Evolutionary conservation across 2,329 filamentous ascomycete genomes (phyloP).

Genomic region (Hypoxylon sp.): DNA sequence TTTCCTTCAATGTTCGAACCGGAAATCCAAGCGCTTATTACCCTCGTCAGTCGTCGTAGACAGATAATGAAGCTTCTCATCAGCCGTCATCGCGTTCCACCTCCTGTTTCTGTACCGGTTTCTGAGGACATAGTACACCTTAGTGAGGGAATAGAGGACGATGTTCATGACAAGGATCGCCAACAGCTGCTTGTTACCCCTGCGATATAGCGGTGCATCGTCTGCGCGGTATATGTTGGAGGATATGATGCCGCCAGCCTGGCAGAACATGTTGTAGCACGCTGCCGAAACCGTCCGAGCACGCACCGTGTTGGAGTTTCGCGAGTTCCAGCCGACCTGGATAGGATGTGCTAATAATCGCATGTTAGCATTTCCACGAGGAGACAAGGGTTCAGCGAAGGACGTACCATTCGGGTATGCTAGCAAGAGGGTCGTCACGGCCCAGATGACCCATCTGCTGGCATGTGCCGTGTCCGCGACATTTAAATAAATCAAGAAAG

Average conservation of each 20-base stretch:
- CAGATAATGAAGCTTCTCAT: slow-evolving; percentile 64
- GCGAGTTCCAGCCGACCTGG: slow-evolving; percentile 55
- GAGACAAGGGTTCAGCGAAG: neutral
- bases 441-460: slow-evolving; percentile 61
- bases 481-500: slow-evolving; percentile 68
- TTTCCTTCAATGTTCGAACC: slow-evolving; percentile 55
- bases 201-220: slow-evolving; percentile 67
- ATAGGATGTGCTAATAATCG: slow-evolving; percentile 39
- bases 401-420: slow-evolving; percentile 58
- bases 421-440: slow-evolving; percentile 60
- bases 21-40: slow-evolving; percentile 60
- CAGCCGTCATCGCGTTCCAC: slow-evolving; percentile 63
- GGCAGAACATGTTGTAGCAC: slow-evolving; percentile 65
- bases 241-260: slow-evolving; percentile 51
- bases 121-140: slow-evolving; percentile 65
- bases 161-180: slow-evolving; percentile 65
- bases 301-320: slow-evolving; percentile 70
- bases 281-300: slow-evolving; percentile 70
- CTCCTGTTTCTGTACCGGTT: slow-evolving; percentile 61
- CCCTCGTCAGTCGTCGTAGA: slow-evolving; percentile 59
- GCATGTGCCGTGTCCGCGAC: slow-evolving; percentile 56
- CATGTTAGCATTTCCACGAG: slow-evolving; percentile 7
- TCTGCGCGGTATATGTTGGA: slow-evolving; percentile 65
- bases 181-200: slow-evolving; percentile 67
- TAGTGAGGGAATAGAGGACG: slow-evolving; percentile 62